Evolutionary conservation across 139 green algal species (phyloP), one percentile per base, ranked within the genome.

Genomic region (Edaphochlamys debaryana): DNA sequence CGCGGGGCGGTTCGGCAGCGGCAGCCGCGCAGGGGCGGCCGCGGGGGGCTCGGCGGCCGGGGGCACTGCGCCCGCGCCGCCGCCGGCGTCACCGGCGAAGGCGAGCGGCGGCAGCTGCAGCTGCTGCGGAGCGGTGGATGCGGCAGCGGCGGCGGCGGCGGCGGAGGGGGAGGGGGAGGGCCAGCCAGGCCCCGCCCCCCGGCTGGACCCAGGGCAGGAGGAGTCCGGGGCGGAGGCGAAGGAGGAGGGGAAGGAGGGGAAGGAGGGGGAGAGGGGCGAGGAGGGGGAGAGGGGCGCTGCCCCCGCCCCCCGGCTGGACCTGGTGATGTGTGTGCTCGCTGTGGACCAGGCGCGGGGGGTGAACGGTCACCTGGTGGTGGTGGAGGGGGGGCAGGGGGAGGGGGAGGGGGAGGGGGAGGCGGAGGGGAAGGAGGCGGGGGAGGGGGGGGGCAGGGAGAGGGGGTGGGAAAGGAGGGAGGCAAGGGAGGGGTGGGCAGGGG

Each of bases 301-400:
- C 7, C 15, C 66, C 17, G 5, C 11, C 19, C 48, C 70, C 25
- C 56, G 70, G 5, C 54, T 81, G 75, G 41, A 71, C n/a, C n/a
- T n/a, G n/a, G n/a, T n/a, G 58, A 72, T 81, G 30, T 81, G 42
- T 29, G 75, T 81, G n/a, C 71, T 81, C n/a, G 19, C 63, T 6
- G 11, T 81, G 75, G n/a, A 63, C 7, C 75, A 81, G 75, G 41
- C 56, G 40, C 40, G 42, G 8, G 75, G 74, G 20, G 75, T 81
- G 11, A 81, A 81, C 20, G 75, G 75, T n/a, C 60, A 81, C 41
- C 34, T 81, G 60, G 42, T 81, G 40, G 75, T 81, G 30, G 20
- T 7, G 58, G 38, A 71, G 60, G 60, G 32, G 29, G 75, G 25
- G 40, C 41, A 0, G 60, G 30, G 69, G 60, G 60, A 1, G 60